Conservation (phyloP, 2,329 filamentous ascomycete species). For the Talaromyces islandicus region DNA sequence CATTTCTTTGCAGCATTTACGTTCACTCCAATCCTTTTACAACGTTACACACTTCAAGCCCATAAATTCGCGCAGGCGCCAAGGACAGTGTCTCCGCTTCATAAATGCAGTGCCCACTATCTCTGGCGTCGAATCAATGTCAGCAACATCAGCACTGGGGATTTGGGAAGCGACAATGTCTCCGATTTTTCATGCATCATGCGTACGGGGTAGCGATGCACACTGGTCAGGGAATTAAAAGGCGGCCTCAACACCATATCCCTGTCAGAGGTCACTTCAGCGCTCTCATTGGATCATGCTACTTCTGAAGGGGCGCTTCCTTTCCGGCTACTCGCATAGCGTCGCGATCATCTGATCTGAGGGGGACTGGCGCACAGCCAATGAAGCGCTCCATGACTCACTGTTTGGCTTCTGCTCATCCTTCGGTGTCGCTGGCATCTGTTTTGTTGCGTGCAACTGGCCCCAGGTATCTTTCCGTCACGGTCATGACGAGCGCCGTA, state of each 20-base stretch:
- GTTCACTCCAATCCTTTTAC: slow-evolving; percentile 11
- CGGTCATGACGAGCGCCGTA: slow-evolving; percentile 6
- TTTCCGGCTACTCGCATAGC: slow-evolving; percentile 47
- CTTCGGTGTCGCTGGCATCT: background rate
- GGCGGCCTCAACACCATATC: background rate
- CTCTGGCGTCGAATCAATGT: background rate
- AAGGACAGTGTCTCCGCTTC: background rate
- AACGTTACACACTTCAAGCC: background rate
- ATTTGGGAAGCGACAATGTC: background rate
- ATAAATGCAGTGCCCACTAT: background rate
- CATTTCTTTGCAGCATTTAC: slow-evolving; percentile 18
- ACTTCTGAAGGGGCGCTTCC: slow-evolving; percentile 15
- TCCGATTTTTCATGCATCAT: background rate
- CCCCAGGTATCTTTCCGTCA: slow-evolving; percentile 5
- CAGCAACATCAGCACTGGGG: background rate
- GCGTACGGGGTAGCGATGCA: slow-evolving; percentile 2
- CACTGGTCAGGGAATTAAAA: background rate
- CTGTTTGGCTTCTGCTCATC: background rate
- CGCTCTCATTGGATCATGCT: slow-evolving; percentile 14
- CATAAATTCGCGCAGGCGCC: slow-evolving; percentile 6
- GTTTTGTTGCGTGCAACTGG: background rate
- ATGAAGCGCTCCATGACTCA: slow-evolving; percentile 8
- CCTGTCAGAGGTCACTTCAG: slow-evolving; percentile 2
- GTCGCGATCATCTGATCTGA: slow-evolving; percentile 56
- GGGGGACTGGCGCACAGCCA: slow-evolving; percentile 25